Evolutionary conservation across 148 eudicot genomes (phyloP).

Genomic region (Diospyros lotus): DNA sequence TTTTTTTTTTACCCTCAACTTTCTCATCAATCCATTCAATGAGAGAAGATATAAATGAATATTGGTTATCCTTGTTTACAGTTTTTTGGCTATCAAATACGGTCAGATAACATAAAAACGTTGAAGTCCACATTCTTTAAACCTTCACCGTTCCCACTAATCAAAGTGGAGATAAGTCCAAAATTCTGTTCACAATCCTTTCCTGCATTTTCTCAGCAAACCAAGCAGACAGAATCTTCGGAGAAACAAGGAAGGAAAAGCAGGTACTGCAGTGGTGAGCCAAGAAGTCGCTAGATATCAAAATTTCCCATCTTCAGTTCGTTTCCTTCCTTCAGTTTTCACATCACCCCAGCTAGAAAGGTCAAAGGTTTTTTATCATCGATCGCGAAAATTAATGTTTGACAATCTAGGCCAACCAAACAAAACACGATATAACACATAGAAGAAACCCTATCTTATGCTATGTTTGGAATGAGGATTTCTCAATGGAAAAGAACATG

Average conservation of each 20-base stretch:
- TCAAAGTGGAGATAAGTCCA: neutral
- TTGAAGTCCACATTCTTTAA: neutral
- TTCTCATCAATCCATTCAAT: neutral
- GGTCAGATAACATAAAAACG: neutral
- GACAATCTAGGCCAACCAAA: no score
- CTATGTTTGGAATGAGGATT: no score
- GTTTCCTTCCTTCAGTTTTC: no score
- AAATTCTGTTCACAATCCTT: neutral
- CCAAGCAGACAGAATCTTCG: slow-evolving; percentile 5
- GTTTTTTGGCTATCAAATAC: neutral
- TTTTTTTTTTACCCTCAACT: neutral
- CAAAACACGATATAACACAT: no score
- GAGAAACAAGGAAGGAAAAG: neutral
- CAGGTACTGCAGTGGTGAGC: no score
- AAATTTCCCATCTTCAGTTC: no score
- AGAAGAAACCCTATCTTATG: no score
- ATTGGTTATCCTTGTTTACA: neutral
- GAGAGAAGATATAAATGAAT: neutral
- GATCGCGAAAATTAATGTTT: no score
- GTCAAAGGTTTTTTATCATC: no score
- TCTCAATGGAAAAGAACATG: no score
- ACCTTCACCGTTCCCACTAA: neutral
- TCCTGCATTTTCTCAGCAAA: neutral
- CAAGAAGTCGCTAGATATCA: no score
- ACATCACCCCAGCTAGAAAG: no score